phyloP scores from a whole-genome alignment of 176 grass and related monocot species.

The Otatea glauca region DNA sequence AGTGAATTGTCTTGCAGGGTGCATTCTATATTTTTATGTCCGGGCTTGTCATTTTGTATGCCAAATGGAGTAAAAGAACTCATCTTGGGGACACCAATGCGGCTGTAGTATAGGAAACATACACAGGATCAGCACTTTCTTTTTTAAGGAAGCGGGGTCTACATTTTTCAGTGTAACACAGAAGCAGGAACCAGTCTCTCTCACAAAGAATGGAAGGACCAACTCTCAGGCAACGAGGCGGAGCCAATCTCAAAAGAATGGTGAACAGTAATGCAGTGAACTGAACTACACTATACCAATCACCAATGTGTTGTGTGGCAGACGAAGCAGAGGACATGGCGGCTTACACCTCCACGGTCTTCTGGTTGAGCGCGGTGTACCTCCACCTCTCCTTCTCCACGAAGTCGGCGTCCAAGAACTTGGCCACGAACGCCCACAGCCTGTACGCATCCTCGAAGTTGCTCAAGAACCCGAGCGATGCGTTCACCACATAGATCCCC shows the following conservation, averaged over 20 bases:
- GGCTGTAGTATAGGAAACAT: neutral
- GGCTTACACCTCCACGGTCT: slow-evolving; percentile 61
- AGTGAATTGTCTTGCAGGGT: neutral
- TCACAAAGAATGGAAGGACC: slow-evolving; percentile 17
- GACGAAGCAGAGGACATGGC: neutral
- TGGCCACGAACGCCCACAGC: slow-evolving; percentile 90
- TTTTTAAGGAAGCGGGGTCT: neutral
- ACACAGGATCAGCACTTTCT: neutral
- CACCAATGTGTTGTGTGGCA: neutral
- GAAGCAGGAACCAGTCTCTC: neutral
- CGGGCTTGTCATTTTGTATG: neutral
- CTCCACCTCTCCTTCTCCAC: slow-evolving; percentile 96
- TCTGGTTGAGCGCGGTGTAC: slow-evolving; percentile 89
- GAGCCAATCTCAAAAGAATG: slow-evolving; percentile 47
- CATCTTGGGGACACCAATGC: neutral
- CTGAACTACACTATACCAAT: slow-evolving; percentile 1
- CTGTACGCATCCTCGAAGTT: slow-evolving; percentile 92
- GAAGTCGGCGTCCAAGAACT: slow-evolving; percentile 91
- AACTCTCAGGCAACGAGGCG: neutral
- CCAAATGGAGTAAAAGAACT: neutral
- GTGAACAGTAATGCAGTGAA: slow-evolving; percentile 1
- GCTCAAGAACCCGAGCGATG: slow-evolving; percentile 78
- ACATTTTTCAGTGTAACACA: slow-evolving; percentile 26
- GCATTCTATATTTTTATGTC: neutral
- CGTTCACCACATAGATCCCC: slow-evolving; percentile 79